These are phyloP conservation scores for Fusarium drepaniforme DNA, from an alignment of 2,329 filamentous ascomycete genomes.

Conservation along the genomic window DNA sequence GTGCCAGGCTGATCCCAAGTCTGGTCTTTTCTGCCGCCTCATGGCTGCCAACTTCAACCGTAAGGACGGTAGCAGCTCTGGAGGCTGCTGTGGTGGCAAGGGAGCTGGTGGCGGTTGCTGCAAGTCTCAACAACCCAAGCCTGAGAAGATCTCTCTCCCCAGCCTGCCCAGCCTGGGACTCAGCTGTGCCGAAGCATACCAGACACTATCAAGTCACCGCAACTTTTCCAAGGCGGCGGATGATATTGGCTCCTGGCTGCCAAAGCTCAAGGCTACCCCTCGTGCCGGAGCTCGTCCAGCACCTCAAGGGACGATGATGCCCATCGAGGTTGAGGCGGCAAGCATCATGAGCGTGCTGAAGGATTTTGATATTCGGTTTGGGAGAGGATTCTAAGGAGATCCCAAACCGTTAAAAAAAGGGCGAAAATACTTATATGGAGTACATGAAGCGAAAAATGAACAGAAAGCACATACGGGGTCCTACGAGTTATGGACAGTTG, in stretches of 20 bases:
- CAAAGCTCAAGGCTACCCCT: conserved; percentile 74
- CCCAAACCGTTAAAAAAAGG: conserved; percentile 23
- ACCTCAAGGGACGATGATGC: conserved; percentile 59
- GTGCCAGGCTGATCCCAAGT: conserved; percentile 81
- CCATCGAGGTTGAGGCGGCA: conserved; percentile 84
- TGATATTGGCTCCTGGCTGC: conserved; percentile 81
- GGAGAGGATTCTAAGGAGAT: conserved; percentile 53
- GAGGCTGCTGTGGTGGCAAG: conserved; percentile 75
- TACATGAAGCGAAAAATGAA: conserved; percentile 22
- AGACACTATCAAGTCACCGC: conserved; percentile 81
- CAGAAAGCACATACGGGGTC: conserved; percentile 20
- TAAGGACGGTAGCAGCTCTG: conserved; percentile 49
- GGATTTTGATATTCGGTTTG: conserved; percentile 83
- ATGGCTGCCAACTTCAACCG: conserved; percentile 75
- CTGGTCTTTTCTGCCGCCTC: conserved; percentile 85
- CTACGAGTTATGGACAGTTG: conserved; percentile 13
- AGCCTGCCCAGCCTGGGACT: conserved; percentile 67
- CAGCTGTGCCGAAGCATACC: conserved; percentile 82
- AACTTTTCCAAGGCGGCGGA: conserved; percentile 81
- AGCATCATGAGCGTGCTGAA: conserved; percentile 89
- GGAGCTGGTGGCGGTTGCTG: conserved; percentile 74
- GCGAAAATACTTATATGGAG: conserved; percentile 18
- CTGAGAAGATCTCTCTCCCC: conserved; percentile 51
- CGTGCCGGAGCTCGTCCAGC: conserved; percentile 45
- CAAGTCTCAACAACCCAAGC: conserved; percentile 53